phyloP scores from a whole-genome alignment of 2,329 filamentous ascomycete genomes.

The Grosmannia serpens region DNA sequence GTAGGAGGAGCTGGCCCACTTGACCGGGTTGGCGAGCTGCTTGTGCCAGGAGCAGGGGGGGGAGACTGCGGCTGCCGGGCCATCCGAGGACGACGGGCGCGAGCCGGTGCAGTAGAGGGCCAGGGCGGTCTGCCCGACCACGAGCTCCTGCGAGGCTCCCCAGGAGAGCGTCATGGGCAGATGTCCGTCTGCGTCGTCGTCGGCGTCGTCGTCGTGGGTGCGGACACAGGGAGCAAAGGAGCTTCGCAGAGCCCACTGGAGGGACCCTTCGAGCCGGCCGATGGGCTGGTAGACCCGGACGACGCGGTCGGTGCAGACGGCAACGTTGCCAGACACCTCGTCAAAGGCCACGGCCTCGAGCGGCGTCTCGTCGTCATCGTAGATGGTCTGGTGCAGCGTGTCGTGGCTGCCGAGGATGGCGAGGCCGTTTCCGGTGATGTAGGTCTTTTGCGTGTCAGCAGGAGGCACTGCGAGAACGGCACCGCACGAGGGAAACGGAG shows the following conservation, averaged over 20 bases:
- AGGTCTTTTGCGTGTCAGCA: constrained; percentile 46
- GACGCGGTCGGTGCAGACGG: constrained; percentile 53
- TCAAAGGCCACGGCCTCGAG: constrained; percentile 73
- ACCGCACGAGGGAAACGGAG: background rate
- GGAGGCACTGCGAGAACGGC: background rate
- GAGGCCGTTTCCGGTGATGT: constrained; percentile 81
- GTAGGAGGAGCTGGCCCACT: constrained; percentile 69
- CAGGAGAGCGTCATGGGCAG: constrained; percentile 55
- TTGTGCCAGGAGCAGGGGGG: constrained; percentile 56
- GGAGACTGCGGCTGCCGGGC: background rate
- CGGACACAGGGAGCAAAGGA: constrained; percentile 16
- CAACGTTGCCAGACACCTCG: constrained; percentile 74
- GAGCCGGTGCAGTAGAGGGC: constrained; percentile 51
- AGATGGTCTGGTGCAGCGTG: constrained; percentile 77
- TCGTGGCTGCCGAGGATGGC: constrained; percentile 68
- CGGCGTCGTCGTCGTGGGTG: constrained; percentile 17
- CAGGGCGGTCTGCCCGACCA: constrained; percentile 61
- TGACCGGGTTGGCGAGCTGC: constrained; percentile 58
- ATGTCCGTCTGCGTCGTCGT: constrained; percentile 28
- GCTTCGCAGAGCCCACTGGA: constrained; percentile 60
- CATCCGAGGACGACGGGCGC: constrained; percentile 24
- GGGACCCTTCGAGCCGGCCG: constrained; percentile 54
- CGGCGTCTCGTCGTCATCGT: constrained; percentile 59
- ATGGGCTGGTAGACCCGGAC: constrained; percentile 73
- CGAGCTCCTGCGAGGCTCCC: constrained; percentile 75